phyloP scores from a whole-genome alignment of 352 stramenopile genomes.

The Aphanomyces cochlioides region DNA sequence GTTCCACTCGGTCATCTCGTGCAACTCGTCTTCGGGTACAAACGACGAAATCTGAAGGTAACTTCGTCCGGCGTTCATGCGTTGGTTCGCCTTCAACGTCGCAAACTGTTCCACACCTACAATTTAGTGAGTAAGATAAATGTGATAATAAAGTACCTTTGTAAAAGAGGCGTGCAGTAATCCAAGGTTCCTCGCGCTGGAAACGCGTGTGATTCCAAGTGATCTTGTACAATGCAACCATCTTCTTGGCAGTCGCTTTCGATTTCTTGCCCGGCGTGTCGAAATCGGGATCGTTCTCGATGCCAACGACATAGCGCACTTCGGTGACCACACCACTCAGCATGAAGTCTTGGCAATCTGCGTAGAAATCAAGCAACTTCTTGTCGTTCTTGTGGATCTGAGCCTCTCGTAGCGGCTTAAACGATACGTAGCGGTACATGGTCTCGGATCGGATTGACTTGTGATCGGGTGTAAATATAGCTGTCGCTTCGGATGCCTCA shows the following conservation, averaged over 20 bases:
- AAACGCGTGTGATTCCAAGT: no score
- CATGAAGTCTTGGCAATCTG: no score
- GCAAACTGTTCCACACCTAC: constrained; percentile 1
- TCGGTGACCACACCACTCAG: not conserved
- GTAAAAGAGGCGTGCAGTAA: no score
- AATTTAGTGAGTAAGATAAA: not conserved
- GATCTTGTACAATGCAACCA: no score
- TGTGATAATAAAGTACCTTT: no score
- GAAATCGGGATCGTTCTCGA: not conserved
- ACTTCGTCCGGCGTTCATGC: not conserved
- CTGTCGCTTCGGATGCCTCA: not conserved
- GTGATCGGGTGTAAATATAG: not conserved
- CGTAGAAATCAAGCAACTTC: no score
- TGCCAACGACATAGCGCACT: constrained; percentile 1
- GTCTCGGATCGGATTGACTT: not conserved
- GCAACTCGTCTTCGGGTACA: not conserved
- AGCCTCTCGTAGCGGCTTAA: no score
- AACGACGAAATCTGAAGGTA: no score
- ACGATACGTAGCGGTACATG: not conserved
- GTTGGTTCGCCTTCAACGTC: constrained; percentile 1
- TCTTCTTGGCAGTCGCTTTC: no score
- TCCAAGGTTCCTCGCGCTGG: no score
- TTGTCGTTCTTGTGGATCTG: no score
- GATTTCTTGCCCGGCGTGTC: not conserved
- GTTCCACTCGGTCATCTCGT: not conserved